phyloP scores from a whole-genome alignment of 2,329 filamentous ascomycete genomes.

The Aspergillus costaricaensis region DNA sequence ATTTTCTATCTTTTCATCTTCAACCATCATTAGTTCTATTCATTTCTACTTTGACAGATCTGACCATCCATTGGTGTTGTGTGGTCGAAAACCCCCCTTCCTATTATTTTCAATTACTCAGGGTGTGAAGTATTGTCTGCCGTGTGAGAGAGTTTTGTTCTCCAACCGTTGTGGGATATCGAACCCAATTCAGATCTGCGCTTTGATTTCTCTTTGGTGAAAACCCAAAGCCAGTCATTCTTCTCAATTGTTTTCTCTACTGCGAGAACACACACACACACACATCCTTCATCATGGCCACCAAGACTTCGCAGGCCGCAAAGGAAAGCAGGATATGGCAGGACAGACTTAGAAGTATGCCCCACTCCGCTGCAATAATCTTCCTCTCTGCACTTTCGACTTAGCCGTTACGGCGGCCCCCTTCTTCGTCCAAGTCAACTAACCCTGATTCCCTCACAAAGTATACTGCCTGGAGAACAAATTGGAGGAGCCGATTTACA shows the following conservation, averaged over 20 bases:
- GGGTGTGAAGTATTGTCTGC: neutral
- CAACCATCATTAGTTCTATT: neutral
- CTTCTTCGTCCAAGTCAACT: neutral
- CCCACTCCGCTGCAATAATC: slow-evolving; percentile 19
- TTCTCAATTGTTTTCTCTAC: neutral
- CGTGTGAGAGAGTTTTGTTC: neutral
- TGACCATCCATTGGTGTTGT: neutral
- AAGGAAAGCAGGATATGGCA: slow-evolving; percentile 50
- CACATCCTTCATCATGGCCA: slow-evolving; percentile 9
- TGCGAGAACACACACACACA: neutral
- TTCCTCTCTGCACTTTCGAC: neutral
- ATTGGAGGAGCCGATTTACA: slow-evolving; percentile 61
- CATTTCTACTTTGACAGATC: neutral
- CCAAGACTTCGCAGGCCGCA: neutral
- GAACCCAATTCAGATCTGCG: neutral
- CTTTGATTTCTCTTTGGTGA: neutral
- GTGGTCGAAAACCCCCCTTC: neutral
- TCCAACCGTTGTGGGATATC: neutral
- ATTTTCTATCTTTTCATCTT: neutral
- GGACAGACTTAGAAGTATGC: slow-evolving; percentile 58
- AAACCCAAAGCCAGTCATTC: neutral
- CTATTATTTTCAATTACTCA: neutral
- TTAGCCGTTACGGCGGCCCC: slow-evolving; percentile 11
- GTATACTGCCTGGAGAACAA: slow-evolving; percentile 61
- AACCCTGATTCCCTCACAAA: slow-evolving; percentile 33